A percentile compares a stretch with the other conserved stretches of the same genome.
Conservation (phyloP, 805 yeast genomes). For the Candida xyloterini region DNA sequence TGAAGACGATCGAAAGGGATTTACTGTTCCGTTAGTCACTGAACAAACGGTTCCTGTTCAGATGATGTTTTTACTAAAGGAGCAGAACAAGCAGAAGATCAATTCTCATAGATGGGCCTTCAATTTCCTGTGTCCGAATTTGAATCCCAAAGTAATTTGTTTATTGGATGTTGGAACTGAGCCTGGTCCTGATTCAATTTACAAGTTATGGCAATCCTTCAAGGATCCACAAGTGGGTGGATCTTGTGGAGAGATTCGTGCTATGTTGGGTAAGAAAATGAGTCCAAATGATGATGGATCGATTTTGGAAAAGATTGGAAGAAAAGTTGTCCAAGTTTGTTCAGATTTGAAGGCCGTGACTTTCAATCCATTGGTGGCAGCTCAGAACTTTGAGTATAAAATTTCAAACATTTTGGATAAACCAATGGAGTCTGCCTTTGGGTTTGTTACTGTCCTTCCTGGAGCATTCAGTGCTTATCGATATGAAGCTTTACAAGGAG, state of each 20-base stretch:
- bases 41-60: constrained; percentile 75
- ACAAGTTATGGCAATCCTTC: constrained; percentile 86
- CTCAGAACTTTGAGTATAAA: constrained; percentile 95
- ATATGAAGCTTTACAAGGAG: constrained; percentile 72
- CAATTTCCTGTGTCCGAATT: constrained; percentile 80
- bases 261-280: constrained; percentile 44
- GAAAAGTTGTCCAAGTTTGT: constrained; percentile 45
- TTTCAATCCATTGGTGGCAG: constrained; percentile 84
- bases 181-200: constrained; percentile 82
- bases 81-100: constrained; percentile 83
- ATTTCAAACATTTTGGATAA: constrained; percentile 92
- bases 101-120: constrained; percentile 97
- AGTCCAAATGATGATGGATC: constrained; percentile 32
- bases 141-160: constrained; percentile 79
- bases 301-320: constrained; percentile 21
- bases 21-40: constrained; percentile 60
- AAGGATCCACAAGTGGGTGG: constrained; percentile 83
- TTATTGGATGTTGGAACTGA: constrained; percentile 92
- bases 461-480: constrained; percentile 97
- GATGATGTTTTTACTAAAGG: constrained; percentile 82
- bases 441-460: constrained; percentile 89
- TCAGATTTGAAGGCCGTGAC: constrained; percentile 43
- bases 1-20: constrained; percentile 45
- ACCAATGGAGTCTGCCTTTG: constrained; percentile 91
- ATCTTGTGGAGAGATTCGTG: constrained; percentile 94